Evolutionary conservation across 2,329 filamentous ascomycete species (phyloP), one percentile per base, ranked within the genome.

Genomic region (Waltergamsia citrina): DNA sequence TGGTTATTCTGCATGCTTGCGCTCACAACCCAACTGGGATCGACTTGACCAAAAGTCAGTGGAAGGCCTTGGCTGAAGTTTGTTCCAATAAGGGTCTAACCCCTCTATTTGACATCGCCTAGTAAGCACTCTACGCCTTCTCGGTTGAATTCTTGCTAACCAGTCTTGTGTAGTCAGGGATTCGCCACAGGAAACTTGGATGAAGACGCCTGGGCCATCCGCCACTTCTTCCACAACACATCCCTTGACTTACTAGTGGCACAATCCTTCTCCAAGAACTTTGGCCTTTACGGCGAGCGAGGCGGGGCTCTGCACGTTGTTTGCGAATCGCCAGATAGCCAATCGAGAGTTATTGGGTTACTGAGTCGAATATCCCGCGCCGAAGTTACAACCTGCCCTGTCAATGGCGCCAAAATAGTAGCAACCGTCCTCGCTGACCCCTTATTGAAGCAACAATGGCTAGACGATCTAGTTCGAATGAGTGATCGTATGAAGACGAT

Each of bases 181-280:
- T n/a, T n/a, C n/a, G n/a, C n/a, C n/a, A n/a, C n/a, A 1, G 48
- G 50, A 1, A 57, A 57, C 6, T 22, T 52, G 1, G 50, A 49
- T 15, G 37, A 49, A 7, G 57, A 61, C 40, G 52, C 49, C 5
- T 59, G 47, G 43, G 44, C 54, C 1, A 42, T 60, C 9, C 47
- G 52, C 1, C 42, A 56, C 33, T 58, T 47, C 20, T 43, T 55
- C 10, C 49, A 55, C 8, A 49, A 53, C n/a, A n/a, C n/a, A 19
- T 45, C 45, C 2, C 46, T 65, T 37, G 72, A 78, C 49, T 60
- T 71, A 5, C 66, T 68, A 33, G 56, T 78, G 4, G 71, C 69
- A 31, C 62, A 75, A 48, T 78, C 74, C 0, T 78, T 78, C 44
- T 70, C 74, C 3, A 79, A 79, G 57, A 74, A 68, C 50, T 72